phyloP scores from a whole-genome alignment of 441 rosid species.

The Syzygium malaccense region DNA sequence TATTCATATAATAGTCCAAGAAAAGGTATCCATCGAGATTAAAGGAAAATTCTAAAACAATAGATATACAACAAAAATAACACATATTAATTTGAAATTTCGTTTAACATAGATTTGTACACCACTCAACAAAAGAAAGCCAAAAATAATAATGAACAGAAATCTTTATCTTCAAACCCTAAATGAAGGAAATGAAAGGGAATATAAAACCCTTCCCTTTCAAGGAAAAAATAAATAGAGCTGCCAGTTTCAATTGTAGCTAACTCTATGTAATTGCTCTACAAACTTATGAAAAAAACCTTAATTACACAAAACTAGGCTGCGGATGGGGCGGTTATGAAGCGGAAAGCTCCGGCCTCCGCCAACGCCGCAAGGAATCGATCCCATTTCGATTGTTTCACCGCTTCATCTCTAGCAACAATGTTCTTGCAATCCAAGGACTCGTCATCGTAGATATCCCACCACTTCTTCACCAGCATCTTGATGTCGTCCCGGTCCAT shows the following conservation, averaged over 20 bases:
- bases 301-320: conserved; percentile 26
- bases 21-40: background rate
- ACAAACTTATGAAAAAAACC: background rate
- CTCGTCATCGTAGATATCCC: conserved; percentile 69
- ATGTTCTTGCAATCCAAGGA: conserved; percentile 46
- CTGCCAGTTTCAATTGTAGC: background rate
- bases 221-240: background rate
- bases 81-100: background rate
- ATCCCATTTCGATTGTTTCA: conserved; percentile 8
- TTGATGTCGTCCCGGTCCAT: conserved; percentile 74
- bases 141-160: background rate
- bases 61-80: background rate
- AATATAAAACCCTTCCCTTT: background rate
- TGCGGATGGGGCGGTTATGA: conserved; percentile 63
- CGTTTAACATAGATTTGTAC: background rate
- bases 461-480: conserved; percentile 63
- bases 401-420: background rate
- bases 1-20: background rate
- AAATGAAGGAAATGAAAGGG: background rate
- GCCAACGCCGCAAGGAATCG: conserved; percentile 35
- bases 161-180: background rate
- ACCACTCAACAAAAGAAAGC: background rate
- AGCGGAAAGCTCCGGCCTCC: conserved; percentile 39
- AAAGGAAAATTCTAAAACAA: background rate
- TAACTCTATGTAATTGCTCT: background rate